Evolutionary conservation across 805 yeast genomes (phyloP).

Genomic region (Teunomyces stri): DNA sequence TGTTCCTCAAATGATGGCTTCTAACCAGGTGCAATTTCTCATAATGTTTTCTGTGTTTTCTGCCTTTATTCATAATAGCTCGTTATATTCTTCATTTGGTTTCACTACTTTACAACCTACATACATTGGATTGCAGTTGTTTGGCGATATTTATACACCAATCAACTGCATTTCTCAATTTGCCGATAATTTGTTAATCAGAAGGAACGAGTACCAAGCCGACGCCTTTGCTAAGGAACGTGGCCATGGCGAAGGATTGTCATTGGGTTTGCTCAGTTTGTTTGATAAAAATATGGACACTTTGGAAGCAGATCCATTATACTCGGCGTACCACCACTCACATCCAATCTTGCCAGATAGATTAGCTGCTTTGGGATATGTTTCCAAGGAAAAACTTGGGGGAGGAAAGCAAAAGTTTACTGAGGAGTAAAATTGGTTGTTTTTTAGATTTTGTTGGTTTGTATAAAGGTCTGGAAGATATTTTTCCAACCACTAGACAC

Average conservation of each 20-base stretch:
- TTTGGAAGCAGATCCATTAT: slow-evolving; percentile 88
- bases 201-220: slow-evolving; percentile 92
- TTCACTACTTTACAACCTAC: slow-evolving; percentile 65
- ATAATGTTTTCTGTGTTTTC: slow-evolving; percentile 71
- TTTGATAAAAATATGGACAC: slow-evolving; percentile 79
- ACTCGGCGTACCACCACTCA: slow-evolving; percentile 82
- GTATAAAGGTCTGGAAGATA: too few species aligned
- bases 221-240: slow-evolving; percentile 80
- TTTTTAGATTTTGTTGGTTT: background rate
- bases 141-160: slow-evolving; percentile 76
- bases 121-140: slow-evolving; percentile 76
- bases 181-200: slow-evolving; percentile 63
- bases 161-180: slow-evolving; percentile 68
- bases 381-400: slow-evolving; percentile 37
- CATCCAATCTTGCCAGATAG: slow-evolving; percentile 94
- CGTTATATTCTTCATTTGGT: slow-evolving; percentile 78
- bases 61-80: slow-evolving; percentile 72
- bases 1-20: slow-evolving; percentile 66
- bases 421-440: background rate
- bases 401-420: background rate
- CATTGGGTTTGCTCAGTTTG: slow-evolving; percentile 68
- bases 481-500: too few species aligned
- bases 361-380: slow-evolving; percentile 65
- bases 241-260: slow-evolving; percentile 69
- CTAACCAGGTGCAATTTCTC: slow-evolving; percentile 63